A percentile compares a stretch with the other conserved stretches of the same genome.
Conservation (phyloP, 768 basidiomycete species). For the Polyporus arcularius region DNA sequence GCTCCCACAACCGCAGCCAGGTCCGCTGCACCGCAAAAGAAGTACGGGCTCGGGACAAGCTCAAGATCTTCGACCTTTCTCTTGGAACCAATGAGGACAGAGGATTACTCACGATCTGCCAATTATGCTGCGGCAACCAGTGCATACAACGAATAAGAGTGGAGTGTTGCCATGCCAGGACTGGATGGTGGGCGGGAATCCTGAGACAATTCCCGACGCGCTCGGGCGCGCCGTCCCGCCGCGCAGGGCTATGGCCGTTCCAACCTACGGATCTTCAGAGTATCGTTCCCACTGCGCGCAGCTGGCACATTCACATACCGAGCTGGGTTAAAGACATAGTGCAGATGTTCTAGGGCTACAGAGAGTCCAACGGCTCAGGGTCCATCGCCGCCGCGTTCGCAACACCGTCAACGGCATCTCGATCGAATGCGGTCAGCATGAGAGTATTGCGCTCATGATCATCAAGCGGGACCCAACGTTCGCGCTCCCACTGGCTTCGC, state of each 20-base stretch:
- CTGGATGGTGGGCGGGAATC: neutral
- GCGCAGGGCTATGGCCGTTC: no score
- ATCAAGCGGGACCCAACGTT: slow-evolving; percentile 1
- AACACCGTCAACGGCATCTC: neutral
- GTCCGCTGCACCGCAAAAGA: neutral
- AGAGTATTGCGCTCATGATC: slow-evolving; percentile 6
- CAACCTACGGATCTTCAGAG: no score
- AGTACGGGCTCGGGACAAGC: neutral
- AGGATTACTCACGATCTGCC: neutral
- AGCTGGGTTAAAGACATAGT: neutral
- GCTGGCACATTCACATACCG: neutral
- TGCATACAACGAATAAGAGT: neutral
- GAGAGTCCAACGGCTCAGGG: neutral
- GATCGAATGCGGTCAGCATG: slow-evolving; percentile 7
- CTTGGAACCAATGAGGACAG: neutral
- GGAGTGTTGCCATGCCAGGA: neutral
- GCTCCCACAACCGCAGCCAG: no score
- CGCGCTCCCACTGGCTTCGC: neutral
- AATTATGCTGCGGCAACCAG: neutral
- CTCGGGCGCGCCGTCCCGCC: neutral
- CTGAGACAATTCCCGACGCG: neutral
- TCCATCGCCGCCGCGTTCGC: neutral
- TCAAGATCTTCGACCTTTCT: neutral
- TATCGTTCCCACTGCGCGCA: no score
- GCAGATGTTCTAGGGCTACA: neutral